Base-by-base conservation (phyloP, 768 basidiomycete genomes). In the Phaeolepiota aurea region DNA sequence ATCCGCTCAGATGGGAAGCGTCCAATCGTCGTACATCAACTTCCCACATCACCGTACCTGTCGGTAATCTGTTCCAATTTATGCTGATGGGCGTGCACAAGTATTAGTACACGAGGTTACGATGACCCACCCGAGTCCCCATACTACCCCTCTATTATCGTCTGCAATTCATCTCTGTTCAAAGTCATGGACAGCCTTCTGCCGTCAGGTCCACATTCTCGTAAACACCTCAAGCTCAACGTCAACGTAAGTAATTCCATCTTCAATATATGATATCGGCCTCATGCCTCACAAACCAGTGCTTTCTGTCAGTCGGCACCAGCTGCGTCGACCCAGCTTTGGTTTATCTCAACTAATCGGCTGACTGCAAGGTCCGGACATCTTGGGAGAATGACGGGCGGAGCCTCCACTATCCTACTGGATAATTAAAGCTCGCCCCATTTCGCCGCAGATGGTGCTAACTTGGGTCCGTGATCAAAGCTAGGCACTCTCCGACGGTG, bases 1-100 rank as follows among this genome's bases (percentile, higher is more conserved):
- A 60, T 55, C 62, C 61, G 61, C 57, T 57, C 55, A 61, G 52
- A 55, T 57, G 54, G 55, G 60, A 59, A 56, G 50, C 40, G 30
- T 35, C 36, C 41, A n/a, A 41, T 41, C 37, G 37, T 40, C 41
- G 44, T 38, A 44, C 42, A 42, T 20, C 40, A 30, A 39, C 42
- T 43, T 45, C 48, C 33, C 39, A 42, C 48, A 51, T 48, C 48
- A 44, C 57, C 61, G 58, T 51, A 51, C 52, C 54, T 53, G 53
- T 60, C 62, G 58, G 58, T 45, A 23, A 41, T 28, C n/a, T 28
- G 25, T 28, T 28, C 25, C 7, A 28, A 7, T 28, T 28, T 28
- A n/a, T 7, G n/a, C 7, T 28, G 7, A n/a, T 28, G 7, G 25
- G 25, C 7, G n/a, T 28, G n/a, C 7, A 28, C 25, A 28, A n/a